Conservation (phyloP, 2,329 filamentous ascomycete genomes). For the Fonsecaea nubica region DNA sequence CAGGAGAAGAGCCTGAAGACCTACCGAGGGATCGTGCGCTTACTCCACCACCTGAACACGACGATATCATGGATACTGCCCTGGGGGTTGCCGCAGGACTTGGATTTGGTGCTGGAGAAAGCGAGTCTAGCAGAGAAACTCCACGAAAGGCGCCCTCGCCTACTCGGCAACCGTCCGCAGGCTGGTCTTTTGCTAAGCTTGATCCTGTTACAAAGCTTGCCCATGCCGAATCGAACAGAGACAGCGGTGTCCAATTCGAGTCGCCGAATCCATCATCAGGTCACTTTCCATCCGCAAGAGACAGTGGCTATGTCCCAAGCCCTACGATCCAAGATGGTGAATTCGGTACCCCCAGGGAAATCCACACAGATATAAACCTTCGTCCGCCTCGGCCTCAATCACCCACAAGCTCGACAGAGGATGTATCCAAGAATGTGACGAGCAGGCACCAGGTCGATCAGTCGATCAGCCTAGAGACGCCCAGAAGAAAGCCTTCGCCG, state of each 20-base stretch:
- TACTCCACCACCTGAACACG: conserved; percentile 38
- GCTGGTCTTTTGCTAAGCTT: conserved; percentile 38
- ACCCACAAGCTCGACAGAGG: conserved; percentile 40
- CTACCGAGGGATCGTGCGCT: conserved; percentile 36
- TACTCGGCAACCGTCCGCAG: conserved; percentile 23
- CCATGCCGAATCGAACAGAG: conserved; percentile 45
- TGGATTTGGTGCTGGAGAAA: conserved; percentile 31
- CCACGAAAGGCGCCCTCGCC: conserved; percentile 20
- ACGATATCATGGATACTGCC: conserved; percentile 40
- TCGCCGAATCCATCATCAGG: conserved; percentile 48
- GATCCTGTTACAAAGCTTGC: conserved; percentile 11
- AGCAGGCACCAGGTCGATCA: conserved; percentile 16
- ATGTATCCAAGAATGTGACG: conserved; percentile 26
- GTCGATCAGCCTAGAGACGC: conserved; percentile 23
- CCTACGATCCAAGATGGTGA: conserved; percentile 29
- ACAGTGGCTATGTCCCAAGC: conserved; percentile 53
- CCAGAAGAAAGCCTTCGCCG: conserved; percentile 44
- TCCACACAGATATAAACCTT: conserved; percentile 26
- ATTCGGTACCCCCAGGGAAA: conserved; percentile 12
- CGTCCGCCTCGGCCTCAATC: conserved; percentile 37
- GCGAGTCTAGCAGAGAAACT: conserved; percentile 20
- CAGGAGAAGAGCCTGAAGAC: conserved; percentile 38
- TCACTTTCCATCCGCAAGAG: conserved; percentile 41
- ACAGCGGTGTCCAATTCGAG: conserved; percentile 55
- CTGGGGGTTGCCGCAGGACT: conserved; percentile 40